Conservation (phyloP, 1,139 yeast genomes). For the Zygoascus sp. region DNA sequence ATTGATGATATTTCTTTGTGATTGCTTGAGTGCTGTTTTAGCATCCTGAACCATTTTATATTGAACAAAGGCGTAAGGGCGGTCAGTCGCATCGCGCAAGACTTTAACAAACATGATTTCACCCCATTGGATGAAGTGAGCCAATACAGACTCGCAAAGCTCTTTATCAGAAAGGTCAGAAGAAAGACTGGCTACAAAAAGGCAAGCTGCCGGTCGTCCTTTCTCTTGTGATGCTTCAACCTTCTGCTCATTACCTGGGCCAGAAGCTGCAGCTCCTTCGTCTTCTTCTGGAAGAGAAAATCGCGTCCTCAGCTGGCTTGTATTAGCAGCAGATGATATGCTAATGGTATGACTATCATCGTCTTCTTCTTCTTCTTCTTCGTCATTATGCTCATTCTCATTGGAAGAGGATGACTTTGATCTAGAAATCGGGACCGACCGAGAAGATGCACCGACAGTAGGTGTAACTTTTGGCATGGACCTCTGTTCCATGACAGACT, state of each 20-base stretch:
- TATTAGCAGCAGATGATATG: neutral
- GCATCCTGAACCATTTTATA: constrained; percentile 71
- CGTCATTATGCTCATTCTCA: neutral
- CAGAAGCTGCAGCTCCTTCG: neutral
- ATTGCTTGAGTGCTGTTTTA: constrained; percentile 57
- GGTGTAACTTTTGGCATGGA: too few species aligned
- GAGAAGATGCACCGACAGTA: too few species aligned
- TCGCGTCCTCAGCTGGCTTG: constrained; percentile 1
- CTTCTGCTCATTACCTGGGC: neutral
- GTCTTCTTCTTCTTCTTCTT: neutral
- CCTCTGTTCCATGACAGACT: too few species aligned
- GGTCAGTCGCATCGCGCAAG: constrained; percentile 69
- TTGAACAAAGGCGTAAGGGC: constrained; percentile 95
- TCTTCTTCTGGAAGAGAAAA: neutral
- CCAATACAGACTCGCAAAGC: constrained; percentile 60
- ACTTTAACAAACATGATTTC: constrained; percentile 72
- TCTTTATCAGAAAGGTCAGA: constrained; percentile 63
- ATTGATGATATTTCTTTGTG: constrained; percentile 64
- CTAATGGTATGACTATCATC: constrained; percentile 6
- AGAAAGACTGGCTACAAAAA: constrained; percentile 75
- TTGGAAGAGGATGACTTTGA: too few species aligned
- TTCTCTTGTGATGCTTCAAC: neutral
- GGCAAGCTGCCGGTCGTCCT: constrained; percentile 67
- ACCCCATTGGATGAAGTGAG: constrained; percentile 64
- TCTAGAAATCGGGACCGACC: too few species aligned